phyloP scores from a whole-genome alignment of 352 stramenopile species.

The Globisporangium nagaii region DNA sequence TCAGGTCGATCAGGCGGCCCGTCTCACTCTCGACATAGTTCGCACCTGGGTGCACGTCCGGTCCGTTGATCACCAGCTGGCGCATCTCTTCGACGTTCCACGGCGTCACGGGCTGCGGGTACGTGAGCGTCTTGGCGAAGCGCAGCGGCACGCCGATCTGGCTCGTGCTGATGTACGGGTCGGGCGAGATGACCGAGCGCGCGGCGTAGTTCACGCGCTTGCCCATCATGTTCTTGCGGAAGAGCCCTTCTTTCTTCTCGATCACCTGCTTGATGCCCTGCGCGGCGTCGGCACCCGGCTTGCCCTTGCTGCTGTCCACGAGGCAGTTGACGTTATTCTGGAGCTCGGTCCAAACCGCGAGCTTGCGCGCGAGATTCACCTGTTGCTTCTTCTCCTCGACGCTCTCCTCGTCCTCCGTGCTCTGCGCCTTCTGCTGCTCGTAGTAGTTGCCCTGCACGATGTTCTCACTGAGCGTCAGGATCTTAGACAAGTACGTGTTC shows the following conservation, averaged over 20 bases:
- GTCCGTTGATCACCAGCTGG: slow-evolving; percentile 94
- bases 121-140: slow-evolving; percentile 98
- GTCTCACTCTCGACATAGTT: slow-evolving; percentile 97
- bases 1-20: slow-evolving; percentile 92
- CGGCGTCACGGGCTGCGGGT: slow-evolving; percentile 96
- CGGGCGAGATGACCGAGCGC: slow-evolving; percentile 98
- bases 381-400: slow-evolving; percentile 40
- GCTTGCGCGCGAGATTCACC: slow-evolving; percentile 87
- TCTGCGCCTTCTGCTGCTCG: slow-evolving; percentile 28
- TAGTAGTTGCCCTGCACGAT: slow-evolving; percentile 81
- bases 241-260: slow-evolving; percentile 99
- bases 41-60: slow-evolving; percentile 95
- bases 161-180: slow-evolving; percentile 99
- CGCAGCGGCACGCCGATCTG: slow-evolving; percentile 98
- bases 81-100: slow-evolving; percentile 98
- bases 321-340: slow-evolving; percentile 90
- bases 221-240: slow-evolving; percentile 97
- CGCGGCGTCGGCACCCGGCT: slow-evolving; percentile 52
- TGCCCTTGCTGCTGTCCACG: slow-evolving; percentile 77
- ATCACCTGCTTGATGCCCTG: slow-evolving; percentile 97
- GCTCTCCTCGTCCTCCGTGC: slow-evolving; percentile 49
- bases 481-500: slow-evolving; percentile 94
- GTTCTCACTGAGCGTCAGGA: slow-evolving; percentile 90
- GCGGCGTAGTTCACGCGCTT: slow-evolving; percentile 99
- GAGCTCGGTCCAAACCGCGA: slow-evolving; percentile 96